Base-by-base conservation (phyloP, 371 early-diverging fungal species). In the Lichtheimia hyalospora region DNA sequence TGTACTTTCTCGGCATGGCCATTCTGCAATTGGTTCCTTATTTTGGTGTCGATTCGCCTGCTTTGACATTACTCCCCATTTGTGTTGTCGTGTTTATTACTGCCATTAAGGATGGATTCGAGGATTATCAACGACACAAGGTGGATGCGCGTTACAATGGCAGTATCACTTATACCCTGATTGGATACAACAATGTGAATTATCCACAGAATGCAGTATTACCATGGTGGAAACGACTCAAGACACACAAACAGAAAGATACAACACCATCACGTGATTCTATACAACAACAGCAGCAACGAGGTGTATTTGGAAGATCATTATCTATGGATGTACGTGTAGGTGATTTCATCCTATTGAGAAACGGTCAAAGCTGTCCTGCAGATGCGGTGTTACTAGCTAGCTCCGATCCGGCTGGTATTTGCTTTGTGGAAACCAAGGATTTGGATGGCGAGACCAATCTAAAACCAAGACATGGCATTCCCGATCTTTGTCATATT, bases 381-480 rank as follows among this genome's bases (percentile, higher is more conserved):
- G 96, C 98, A 4, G 98, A 99, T 71, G 76, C 91, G 18, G 73
- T 95, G 12, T 70, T 96, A 20, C 75, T 97, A 25, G 83, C 92
- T 3, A 89, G 93, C 1, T 87, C 91, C 6, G 90, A 93, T 51
- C 75, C 74, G 2, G 86, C 84, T 49, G 88, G 86, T 2, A 62
- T 87, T 13, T 94, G 93, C 67, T 97, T 85, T 75, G 86, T 97
- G 15, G 97, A 97, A 67, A 97, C 97, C 5, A 93, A 92, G 64
- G 94, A 94, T 70, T 69, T 99, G 50, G 97, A 99, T 73, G 99
- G 99, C 18, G 99, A 99, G 73, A 94, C 94, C 16, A 96, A 97
- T 67, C 76, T 97, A 16, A 98, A 98, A 74, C 81, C 89, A 23
- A 82, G 92, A 18, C 64, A 73, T n/a, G 70, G 87, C 23, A 42